Evolutionary conservation across 2,329 filamentous ascomycete genomes (phyloP).

Genomic region (Fusarium liriodendri): DNA sequence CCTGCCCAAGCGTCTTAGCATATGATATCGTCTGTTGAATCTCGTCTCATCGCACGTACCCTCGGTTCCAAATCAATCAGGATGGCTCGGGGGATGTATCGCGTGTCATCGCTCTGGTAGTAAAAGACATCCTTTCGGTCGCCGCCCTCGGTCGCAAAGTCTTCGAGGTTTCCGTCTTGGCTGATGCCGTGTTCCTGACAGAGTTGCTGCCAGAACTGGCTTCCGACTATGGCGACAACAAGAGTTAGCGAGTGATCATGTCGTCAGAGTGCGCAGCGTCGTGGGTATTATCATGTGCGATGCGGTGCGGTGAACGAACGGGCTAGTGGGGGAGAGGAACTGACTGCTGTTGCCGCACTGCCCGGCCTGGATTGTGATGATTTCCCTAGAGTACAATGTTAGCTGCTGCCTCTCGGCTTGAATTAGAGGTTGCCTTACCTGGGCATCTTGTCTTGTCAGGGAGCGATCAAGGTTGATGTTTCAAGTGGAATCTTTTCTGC

Average conservation of each 20-base stretch:
- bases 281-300: not conserved
- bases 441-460: conserved; percentile 42
- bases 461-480: conserved; percentile 29
- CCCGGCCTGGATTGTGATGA: conserved; percentile 98
- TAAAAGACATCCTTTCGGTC: conserved; percentile 99
- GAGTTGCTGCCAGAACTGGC: conserved; percentile 98
- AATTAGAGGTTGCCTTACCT: conserved; percentile 22
- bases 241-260: conserved; percentile 49
- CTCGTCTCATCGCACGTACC: conserved; percentile 56
- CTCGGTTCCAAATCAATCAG: conserved; percentile 94
- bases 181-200: conserved; percentile 99
- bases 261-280: not conserved
- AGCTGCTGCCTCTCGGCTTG: conserved; percentile 4
- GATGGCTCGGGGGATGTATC: conserved; percentile 97
- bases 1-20: conserved; percentile 54
- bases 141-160: conserved; percentile 96
- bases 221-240: conserved; percentile 74
- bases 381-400: conserved; percentile 75
- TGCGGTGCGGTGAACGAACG: conserved; percentile 8
- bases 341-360: conserved; percentile 99
- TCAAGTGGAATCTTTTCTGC: conserved; percentile 22
- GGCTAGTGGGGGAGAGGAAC: conserved; percentile 53
- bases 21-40: not conserved
- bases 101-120: conserved; percentile 98
- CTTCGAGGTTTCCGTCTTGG: conserved; percentile 95